phyloP scores from a whole-genome alignment of 768 basidiomycete species.

The Bullera alba region DNA sequence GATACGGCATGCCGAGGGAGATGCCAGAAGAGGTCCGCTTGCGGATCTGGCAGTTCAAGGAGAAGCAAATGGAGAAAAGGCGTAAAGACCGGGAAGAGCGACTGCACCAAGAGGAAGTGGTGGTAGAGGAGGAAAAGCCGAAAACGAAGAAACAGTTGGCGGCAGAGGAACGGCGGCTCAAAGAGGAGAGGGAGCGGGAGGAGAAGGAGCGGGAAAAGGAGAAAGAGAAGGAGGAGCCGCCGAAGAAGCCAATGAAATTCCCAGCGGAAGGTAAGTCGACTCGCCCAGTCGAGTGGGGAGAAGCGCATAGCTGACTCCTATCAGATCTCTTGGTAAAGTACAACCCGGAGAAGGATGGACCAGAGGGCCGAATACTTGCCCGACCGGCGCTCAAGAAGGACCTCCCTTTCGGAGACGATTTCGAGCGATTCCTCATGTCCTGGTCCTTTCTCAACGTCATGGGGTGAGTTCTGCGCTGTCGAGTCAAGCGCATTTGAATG shows the following conservation, averaged over 20 bases:
- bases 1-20: conserved; percentile 73
- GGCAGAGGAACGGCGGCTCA: conserved; percentile 12
- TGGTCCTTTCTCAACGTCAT: conserved; percentile 95
- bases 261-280: conserved; percentile 40
- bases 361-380: conserved; percentile 26
- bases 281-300: neutral
- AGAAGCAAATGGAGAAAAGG: conserved; percentile 83
- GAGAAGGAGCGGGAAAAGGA: conserved; percentile 16
- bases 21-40: conserved; percentile 80
- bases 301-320: conserved; percentile 1
- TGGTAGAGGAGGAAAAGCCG: conserved; percentile 15
- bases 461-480: conserved; percentile 53
- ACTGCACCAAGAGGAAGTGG: conserved; percentile 3
- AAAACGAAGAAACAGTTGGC: conserved; percentile 19
- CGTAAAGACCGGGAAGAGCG: conserved; percentile 57
- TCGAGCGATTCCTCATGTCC: conserved; percentile 78
- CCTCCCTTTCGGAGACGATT: conserved; percentile 48
- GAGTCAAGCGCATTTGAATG: conserved; percentile 14
- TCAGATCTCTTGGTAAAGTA: conserved; percentile 41
- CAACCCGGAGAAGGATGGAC: conserved; percentile 20
- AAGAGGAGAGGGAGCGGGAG: conserved; percentile 22
- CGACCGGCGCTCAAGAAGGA: conserved; percentile 26
- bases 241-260: conserved; percentile 41
- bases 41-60: conserved; percentile 71
- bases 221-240: conserved; percentile 33